Conservation (phyloP, 768 basidiomycete genomes). For the Hygrocybe punicea region DNA sequence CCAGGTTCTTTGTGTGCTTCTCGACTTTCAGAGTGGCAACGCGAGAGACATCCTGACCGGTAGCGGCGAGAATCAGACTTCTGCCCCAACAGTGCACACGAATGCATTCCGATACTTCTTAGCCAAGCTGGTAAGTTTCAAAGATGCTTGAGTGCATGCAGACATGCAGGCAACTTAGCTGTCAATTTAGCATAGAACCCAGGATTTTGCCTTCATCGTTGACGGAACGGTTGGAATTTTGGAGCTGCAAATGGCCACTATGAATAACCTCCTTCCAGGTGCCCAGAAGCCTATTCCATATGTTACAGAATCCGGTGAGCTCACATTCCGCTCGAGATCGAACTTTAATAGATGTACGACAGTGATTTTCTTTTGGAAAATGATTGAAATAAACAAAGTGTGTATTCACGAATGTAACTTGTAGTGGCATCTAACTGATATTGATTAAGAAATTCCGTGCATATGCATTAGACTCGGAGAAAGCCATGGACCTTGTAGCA, state of each 20-base stretch:
- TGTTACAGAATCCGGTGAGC: constrained; percentile 75
- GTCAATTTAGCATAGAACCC: constrained; percentile 81
- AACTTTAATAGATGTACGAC: not conserved
- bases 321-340: not conserved
- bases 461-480: constrained; percentile 79
- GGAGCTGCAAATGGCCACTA: constrained; percentile 70
- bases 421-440: not conserved
- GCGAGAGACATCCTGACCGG: constrained; percentile 54
- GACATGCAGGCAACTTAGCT: too few species aligned
- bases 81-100: constrained; percentile 57
- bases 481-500: constrained; percentile 69
- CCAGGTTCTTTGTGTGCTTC: constrained; percentile 70
- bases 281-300: constrained; percentile 82
- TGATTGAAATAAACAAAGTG: constrained; percentile 91
- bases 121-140: constrained; percentile 69
- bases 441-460: constrained; percentile 74
- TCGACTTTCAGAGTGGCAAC: constrained; percentile 78
- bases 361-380: constrained; percentile 88
- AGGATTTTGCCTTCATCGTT: constrained; percentile 84
- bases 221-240: constrained; percentile 66
- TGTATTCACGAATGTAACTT: constrained; percentile 4
- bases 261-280: constrained; percentile 77
- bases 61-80: constrained; percentile 42
- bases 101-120: constrained; percentile 93
- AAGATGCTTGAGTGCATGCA: too few species aligned